Evolutionary conservation across 257 asterid genomes (phyloP).

Genomic region (Hygrophila difformis): DNA sequence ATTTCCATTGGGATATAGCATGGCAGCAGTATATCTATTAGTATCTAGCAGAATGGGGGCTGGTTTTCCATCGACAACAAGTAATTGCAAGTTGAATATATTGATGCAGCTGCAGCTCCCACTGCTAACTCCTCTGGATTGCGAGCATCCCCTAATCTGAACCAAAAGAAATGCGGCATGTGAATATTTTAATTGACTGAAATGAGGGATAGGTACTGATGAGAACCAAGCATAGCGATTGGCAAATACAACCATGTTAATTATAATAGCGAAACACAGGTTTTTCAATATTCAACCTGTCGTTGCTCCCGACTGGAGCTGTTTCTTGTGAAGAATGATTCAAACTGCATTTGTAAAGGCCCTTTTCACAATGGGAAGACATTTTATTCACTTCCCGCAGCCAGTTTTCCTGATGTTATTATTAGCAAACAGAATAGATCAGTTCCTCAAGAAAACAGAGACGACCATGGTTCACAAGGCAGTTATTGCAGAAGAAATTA

Average conservation of each 20-base stretch:
- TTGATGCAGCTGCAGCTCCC: slow-evolving; percentile 89
- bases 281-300: not conserved
- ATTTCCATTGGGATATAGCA: too few species aligned
- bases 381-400: slow-evolving; percentile 77
- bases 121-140: slow-evolving; percentile 48
- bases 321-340: slow-evolving; percentile 23
- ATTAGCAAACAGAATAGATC: slow-evolving; percentile 1
- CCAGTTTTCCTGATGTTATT: slow-evolving; percentile 78
- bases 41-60: slow-evolving; percentile 32
- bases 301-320: slow-evolving; percentile 25
- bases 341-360: slow-evolving; percentile 33
- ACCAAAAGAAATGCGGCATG: not conserved
- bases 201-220: not conserved
- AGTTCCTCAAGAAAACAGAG: slow-evolving; percentile 8
- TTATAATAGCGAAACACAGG: not conserved
- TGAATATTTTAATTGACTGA: not conserved
- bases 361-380: slow-evolving; percentile 73
- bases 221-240: too few species aligned
- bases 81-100: slow-evolving; percentile 87
- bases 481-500: not conserved
- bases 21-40: too few species aligned
- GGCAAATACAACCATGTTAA: too few species aligned
- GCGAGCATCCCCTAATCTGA: slow-evolving; percentile 44
- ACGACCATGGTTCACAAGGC: not conserved
- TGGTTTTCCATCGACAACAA: slow-evolving; percentile 46